phyloP scores from a whole-genome alignment of 2,329 filamentous ascomycete genomes.

The Chaetomium sp. region DNA sequence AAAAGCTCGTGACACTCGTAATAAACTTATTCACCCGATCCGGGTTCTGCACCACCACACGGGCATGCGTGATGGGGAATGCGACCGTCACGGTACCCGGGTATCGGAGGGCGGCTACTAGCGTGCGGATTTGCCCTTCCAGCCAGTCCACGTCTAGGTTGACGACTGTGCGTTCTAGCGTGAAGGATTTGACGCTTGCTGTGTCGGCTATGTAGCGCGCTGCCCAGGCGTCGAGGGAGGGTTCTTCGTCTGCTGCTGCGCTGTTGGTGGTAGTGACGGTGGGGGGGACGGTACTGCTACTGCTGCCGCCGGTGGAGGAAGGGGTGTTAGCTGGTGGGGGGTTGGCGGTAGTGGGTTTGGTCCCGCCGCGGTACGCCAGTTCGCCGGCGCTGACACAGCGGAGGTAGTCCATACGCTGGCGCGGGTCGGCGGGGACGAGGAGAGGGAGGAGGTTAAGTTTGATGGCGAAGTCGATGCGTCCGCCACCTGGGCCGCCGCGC shows the following conservation, averaged over 20 bases:
- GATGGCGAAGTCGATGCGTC: conserved; percentile 43
- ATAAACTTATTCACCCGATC: conserved; percentile 50
- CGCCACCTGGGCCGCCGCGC: conserved; percentile 28
- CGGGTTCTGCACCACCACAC: conserved; percentile 44
- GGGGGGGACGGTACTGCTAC: no score
- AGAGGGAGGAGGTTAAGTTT: conserved; percentile 50
- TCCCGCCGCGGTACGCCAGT: conserved; percentile 43
- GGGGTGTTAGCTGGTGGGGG: conserved; percentile 30
- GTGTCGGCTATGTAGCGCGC: conserved; percentile 41
- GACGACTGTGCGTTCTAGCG: conserved; percentile 45
- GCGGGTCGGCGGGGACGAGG: conserved; percentile 41
- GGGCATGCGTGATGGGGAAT: conserved; percentile 45
- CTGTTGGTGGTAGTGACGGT: no score
- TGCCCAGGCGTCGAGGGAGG: conserved; percentile 44
- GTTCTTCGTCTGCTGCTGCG: conserved; percentile 21
- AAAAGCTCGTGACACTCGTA: conserved; percentile 44
- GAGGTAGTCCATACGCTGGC: conserved; percentile 45
- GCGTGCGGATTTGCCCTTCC: conserved; percentile 46
- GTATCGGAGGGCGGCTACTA: conserved; percentile 45
- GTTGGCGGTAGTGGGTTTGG: conserved; percentile 35
- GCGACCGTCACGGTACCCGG: conserved; percentile 42
- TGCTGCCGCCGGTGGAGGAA: conserved; percentile 31
- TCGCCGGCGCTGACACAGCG: conserved; percentile 45
- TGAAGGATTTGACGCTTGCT: conserved; percentile 42
- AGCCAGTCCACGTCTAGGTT: conserved; percentile 51